These are phyloP conservation scores for Globisporangium splendens DNA, from an alignment of 352 stramenopile genomes.

Conservation along the genomic window DNA sequence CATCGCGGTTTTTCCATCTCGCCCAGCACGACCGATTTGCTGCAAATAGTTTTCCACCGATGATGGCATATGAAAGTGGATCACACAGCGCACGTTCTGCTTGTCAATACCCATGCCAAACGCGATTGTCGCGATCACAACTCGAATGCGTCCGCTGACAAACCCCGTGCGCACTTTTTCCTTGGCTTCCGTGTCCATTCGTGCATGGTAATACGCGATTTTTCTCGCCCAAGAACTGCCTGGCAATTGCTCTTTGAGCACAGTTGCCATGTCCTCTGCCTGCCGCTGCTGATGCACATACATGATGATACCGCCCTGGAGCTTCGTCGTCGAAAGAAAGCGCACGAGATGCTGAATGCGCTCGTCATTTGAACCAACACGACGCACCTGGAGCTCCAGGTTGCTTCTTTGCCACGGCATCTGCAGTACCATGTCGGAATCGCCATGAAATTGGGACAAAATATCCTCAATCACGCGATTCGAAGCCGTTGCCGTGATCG, in stretches of 20 bases:
- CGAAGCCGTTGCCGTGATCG: slow-evolving; percentile 92
- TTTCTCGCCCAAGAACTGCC: slow-evolving; percentile 27
- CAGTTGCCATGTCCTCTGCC: slow-evolving; percentile 59
- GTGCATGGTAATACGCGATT: slow-evolving; percentile 91
- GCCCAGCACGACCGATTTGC: slow-evolving; percentile 94
- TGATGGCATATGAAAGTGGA: slow-evolving; percentile 96
- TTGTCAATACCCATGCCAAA: slow-evolving; percentile 99
- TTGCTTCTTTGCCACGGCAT: slow-evolving; percentile 78
- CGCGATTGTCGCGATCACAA: slow-evolving; percentile 96
- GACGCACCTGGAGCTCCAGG: slow-evolving; percentile 50
- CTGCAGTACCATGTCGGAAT: slow-evolving; percentile 51
- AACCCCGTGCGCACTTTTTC: slow-evolving; percentile 86
- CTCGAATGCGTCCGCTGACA: slow-evolving; percentile 76
- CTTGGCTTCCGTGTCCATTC: slow-evolving; percentile 79
- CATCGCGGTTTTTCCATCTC: slow-evolving; percentile 87
- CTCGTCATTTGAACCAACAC: slow-evolving; percentile 56
- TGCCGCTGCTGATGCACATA: slow-evolving; percentile 84
- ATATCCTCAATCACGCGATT: slow-evolving; percentile 73
- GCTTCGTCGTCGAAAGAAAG: slow-evolving; percentile 22
- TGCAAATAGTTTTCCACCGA: slow-evolving; percentile 99
- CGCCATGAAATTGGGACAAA: slow-evolving; percentile 43
- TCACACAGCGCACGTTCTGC: slow-evolving; percentile 95
- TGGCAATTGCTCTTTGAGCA: slow-evolving; percentile 58
- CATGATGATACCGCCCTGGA: slow-evolving; percentile 62
- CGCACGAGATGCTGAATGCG: slow-evolving; percentile 35